Evolutionary conservation across 805 yeast species (phyloP).

Genomic region (Lachancea fermentati): DNA sequence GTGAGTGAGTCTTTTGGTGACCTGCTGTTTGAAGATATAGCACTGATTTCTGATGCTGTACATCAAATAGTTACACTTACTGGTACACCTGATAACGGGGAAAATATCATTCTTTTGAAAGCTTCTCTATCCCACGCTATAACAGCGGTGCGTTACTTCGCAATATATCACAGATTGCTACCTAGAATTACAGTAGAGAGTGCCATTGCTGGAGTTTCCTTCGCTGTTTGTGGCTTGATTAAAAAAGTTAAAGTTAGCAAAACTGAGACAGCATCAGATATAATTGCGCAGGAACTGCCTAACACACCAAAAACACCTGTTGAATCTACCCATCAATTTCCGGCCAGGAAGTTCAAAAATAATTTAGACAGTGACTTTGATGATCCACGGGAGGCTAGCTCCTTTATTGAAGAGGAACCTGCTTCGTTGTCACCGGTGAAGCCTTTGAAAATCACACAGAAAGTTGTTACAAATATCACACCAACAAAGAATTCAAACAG

Average conservation of each 20-base stretch:
- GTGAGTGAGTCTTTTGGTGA: slow-evolving; percentile 9
- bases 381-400: slow-evolving; percentile 1
- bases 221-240: slow-evolving; percentile 57
- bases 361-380: neutral
- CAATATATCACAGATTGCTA: slow-evolving; percentile 54
- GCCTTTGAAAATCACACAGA: slow-evolving; percentile 65
- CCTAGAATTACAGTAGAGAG: slow-evolving; percentile 71
- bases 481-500: slow-evolving; percentile 11
- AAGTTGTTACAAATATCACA: slow-evolving; percentile 23
- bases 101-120: slow-evolving; percentile 46
- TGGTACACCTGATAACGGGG: slow-evolving; percentile 29
- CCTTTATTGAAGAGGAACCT: slow-evolving; percentile 4
- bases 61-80: slow-evolving; percentile 19
- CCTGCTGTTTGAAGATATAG: slow-evolving; percentile 20
- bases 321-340: neutral
- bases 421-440: slow-evolving; percentile 44
- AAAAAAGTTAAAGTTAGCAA: slow-evolving; percentile 39
- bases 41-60: slow-evolving; percentile 20
- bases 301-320: slow-evolving; percentile 5
- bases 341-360: neutral
- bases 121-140: slow-evolving; percentile 70
- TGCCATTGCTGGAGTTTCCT: slow-evolving; percentile 68
- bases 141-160: slow-evolving; percentile 69
- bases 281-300: neutral
- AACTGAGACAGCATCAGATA: neutral